Evolutionary conservation across 441 rosid species (phyloP).

Genomic region (Populus hybrid): DNA sequence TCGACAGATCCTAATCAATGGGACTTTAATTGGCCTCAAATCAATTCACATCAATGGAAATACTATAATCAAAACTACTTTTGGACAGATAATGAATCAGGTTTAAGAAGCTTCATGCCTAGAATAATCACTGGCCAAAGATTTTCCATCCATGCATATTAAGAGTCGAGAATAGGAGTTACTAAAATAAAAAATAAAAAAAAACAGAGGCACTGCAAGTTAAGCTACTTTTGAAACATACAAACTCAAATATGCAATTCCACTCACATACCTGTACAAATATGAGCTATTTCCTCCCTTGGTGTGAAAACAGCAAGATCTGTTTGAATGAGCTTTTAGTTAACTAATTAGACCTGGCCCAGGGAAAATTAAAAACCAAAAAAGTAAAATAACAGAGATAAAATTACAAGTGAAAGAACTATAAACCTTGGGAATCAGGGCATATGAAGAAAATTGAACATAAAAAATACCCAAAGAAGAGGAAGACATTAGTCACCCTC

Average conservation of each 20-base stretch:
- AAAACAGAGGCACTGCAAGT: neutral
- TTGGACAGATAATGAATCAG: too few relatives aligned
- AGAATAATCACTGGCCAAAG: too few relatives aligned
- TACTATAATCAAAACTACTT: too few relatives aligned
- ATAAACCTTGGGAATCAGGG: constrained; percentile 31
- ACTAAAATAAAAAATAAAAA: too few relatives aligned
- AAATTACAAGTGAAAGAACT: constrained; percentile 26
- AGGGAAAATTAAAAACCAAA: neutral
- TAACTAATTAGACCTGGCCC: constrained; percentile 5
- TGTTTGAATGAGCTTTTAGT: constrained; percentile 21
- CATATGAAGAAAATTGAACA: constrained; percentile 21
- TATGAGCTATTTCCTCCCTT: constrained; percentile 23
- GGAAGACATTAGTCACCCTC: constrained; percentile 29
- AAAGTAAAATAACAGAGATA: neutral
- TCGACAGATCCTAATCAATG: neutral
- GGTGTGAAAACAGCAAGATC: constrained; percentile 19
- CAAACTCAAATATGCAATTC: constrained; percentile 19
- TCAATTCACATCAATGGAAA: too few relatives aligned
- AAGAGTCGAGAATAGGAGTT: neutral
- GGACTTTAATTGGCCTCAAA: neutral
- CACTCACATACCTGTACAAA: constrained; percentile 33
- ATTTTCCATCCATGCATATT: neutral
- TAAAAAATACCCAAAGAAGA: constrained; percentile 38
- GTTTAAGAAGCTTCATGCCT: too few relatives aligned
- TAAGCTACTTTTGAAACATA: neutral